phyloP scores from a whole-genome alignment of 768 basidiomycete genomes.

The Serpula lacrymans region DNA sequence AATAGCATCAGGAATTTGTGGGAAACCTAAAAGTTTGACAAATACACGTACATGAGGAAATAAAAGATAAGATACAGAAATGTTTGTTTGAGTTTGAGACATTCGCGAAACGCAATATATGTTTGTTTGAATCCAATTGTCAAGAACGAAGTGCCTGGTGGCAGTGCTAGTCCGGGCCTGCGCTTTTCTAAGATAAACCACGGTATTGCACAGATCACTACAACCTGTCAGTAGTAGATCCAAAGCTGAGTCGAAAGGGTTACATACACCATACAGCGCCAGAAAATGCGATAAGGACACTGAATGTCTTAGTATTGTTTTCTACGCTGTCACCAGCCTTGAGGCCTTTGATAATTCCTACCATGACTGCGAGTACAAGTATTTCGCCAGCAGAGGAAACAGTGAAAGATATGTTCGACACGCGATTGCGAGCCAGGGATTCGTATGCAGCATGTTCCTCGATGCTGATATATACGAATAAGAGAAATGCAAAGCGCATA shows the following conservation, averaged over 20 bases:
- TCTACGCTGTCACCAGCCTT: constrained; percentile 57
- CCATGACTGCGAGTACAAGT: constrained; percentile 66
- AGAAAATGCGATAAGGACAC: constrained; percentile 73
- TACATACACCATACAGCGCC: constrained; percentile 71
- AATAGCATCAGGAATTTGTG: not conserved
- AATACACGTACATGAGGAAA: constrained; percentile 60
- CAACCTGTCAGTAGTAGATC: not conserved
- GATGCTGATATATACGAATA: constrained; percentile 21
- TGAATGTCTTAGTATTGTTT: constrained; percentile 75
- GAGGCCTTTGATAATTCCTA: constrained; percentile 69
- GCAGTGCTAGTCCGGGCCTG: constrained; percentile 60
- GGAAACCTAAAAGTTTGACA: not conserved
- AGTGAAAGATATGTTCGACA: constrained; percentile 74
- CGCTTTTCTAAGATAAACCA: constrained; percentile 73
- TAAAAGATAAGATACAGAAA: constrained; percentile 74
- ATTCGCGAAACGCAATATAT: constrained; percentile 59
- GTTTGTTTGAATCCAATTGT: constrained; percentile 70
- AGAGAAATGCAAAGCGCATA: not conserved
- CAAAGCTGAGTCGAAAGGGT: not conserved
- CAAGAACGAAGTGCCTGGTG: constrained; percentile 49
- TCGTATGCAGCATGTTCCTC: constrained; percentile 53
- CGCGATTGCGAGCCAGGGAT: constrained; percentile 66
- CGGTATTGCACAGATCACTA: constrained; percentile 65
- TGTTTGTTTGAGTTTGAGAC: constrained; percentile 66
- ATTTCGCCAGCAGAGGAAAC: constrained; percentile 70